These are phyloP conservation scores for Citeromyces siamensis DNA, from an alignment of 1,139 yeast genomes.

Conservation along the genomic window DNA sequence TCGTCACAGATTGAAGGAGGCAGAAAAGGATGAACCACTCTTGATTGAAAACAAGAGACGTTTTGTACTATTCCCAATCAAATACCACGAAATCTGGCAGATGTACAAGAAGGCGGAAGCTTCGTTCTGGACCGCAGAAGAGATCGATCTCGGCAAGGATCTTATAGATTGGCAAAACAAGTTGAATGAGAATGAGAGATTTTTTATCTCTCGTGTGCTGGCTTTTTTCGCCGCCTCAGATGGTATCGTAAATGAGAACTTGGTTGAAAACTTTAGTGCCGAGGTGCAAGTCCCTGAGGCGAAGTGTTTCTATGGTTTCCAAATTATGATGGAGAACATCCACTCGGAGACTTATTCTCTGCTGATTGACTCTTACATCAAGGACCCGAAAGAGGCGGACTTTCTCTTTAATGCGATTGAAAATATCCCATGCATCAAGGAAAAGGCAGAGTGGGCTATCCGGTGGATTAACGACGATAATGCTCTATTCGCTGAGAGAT, in stretches of 20 bases:
- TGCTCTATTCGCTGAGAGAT: constrained; percentile 87
- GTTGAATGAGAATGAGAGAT: constrained; percentile 82
- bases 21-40: constrained; percentile 84
- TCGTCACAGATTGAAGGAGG: constrained; percentile 58
- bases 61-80: constrained; percentile 93
- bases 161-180: constrained; percentile 78
- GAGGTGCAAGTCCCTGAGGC: constrained; percentile 98
- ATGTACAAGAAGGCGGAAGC: constrained; percentile 99
- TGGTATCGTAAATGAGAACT: constrained; percentile 94
- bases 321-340: constrained; percentile 99
- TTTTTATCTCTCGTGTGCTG: constrained; percentile 77
- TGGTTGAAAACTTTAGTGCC: constrained; percentile 93
- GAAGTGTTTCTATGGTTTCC: constrained; percentile 97
- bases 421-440: constrained; percentile 84
- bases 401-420: constrained; percentile 89
- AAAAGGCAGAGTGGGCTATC: constrained; percentile 97
- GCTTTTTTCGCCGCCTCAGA: constrained; percentile 99
- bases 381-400: constrained; percentile 87
- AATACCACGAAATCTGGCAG: constrained; percentile 97
- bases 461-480: constrained; percentile 87
- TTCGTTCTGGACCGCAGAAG: constrained; percentile 99
- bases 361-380: constrained; percentile 86
- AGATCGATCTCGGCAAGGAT: constrained; percentile 92
- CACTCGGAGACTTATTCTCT: constrained; percentile 96
- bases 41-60: constrained; percentile 78